Evolutionary conservation across 2,329 filamentous ascomycete species (phyloP).

Genomic region (Septoria petroselini): DNA sequence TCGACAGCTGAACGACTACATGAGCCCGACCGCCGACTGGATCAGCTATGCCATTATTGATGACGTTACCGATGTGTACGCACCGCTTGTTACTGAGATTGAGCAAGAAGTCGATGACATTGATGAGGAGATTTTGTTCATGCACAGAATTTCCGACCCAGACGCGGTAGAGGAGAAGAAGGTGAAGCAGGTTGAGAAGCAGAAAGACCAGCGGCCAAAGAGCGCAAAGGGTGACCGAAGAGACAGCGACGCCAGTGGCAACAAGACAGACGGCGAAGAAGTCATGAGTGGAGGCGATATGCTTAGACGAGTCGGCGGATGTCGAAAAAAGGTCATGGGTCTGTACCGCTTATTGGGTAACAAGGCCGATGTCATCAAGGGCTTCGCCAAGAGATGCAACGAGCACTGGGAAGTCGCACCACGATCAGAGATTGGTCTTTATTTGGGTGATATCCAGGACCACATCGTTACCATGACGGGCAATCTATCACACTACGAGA

Average conservation of each 20-base stretch:
- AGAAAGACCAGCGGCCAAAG: constrained; percentile 12
- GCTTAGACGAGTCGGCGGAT: constrained; percentile 87
- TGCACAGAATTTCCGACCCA: constrained; percentile 61
- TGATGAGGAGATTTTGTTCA: constrained; percentile 80
- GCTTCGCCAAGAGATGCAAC: constrained; percentile 96
- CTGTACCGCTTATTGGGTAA: constrained; percentile 89
- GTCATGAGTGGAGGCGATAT: constrained; percentile 65
- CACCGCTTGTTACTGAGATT: constrained; percentile 84
- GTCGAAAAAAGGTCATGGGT: constrained; percentile 95
- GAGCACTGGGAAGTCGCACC: constrained; percentile 97
- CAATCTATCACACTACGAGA: constrained; percentile 93
- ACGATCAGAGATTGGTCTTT: constrained; percentile 92
- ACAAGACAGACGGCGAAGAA: constrained; percentile 38
- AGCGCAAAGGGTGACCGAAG: constrained; percentile 13
- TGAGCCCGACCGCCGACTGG: constrained; percentile 92
- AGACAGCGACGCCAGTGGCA: constrained; percentile 32
- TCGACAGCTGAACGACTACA: constrained; percentile 87
- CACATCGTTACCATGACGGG: constrained; percentile 99
- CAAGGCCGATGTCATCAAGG: constrained; percentile 98
- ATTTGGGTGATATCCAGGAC: constrained; percentile 96
- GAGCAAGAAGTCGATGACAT: constrained; percentile 97
- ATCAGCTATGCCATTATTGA: constrained; percentile 98
- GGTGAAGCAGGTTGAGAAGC: constrained; percentile 31
- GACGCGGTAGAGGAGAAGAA: constrained; percentile 27
- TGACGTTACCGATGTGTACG: constrained; percentile 96